A percentile compares a stretch with the other conserved stretches of the same genome.
Conservation (phyloP, 805 yeast species). For the Candida maris region DNA sequence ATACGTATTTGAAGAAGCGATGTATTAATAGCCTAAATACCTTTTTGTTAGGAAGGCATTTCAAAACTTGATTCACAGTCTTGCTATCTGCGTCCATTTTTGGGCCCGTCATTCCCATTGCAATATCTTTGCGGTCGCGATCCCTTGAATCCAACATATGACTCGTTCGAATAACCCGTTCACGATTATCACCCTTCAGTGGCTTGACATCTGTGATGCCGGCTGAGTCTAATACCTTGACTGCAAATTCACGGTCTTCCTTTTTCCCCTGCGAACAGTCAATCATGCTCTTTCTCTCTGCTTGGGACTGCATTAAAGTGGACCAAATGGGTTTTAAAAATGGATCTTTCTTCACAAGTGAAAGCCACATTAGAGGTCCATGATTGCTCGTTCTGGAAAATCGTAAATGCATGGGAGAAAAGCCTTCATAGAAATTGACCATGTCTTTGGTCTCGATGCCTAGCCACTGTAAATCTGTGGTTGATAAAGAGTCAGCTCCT, state of each 20-base stretch:
- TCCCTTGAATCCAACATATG: neutral
- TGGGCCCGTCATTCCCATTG: slow-evolving; percentile 8
- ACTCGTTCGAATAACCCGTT: slow-evolving; percentile 4
- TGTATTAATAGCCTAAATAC: slow-evolving; percentile 44
- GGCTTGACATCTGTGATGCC: slow-evolving; percentile 38
- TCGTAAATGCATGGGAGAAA: slow-evolving; percentile 39
- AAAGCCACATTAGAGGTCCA: slow-evolving; percentile 52
- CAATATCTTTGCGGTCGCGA: slow-evolving; percentile 11
- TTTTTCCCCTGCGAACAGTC: neutral
- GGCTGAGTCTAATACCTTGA: slow-evolving; percentile 34
- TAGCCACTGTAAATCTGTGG: slow-evolving; percentile 5
- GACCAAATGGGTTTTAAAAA: slow-evolving; percentile 35
- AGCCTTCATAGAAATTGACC: slow-evolving; percentile 41
- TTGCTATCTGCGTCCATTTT: slow-evolving; percentile 21
- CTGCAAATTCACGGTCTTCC: slow-evolving; percentile 25
- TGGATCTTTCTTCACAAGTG: slow-evolving; percentile 46
- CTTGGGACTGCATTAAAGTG: slow-evolving; percentile 9
- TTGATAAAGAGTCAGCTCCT: neutral
- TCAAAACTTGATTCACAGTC: slow-evolving; percentile 30
- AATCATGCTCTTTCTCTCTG: neutral
- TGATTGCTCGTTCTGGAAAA: slow-evolving; percentile 41
- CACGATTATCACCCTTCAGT: slow-evolving; percentile 15
- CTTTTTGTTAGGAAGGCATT: slow-evolving; percentile 40
- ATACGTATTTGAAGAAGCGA: slow-evolving; percentile 41
- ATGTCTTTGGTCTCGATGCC: slow-evolving; percentile 30